Base-by-base conservation (phyloP, 2,329 filamentous ascomycete genomes). In the Boeremia lycopersici region DNA sequence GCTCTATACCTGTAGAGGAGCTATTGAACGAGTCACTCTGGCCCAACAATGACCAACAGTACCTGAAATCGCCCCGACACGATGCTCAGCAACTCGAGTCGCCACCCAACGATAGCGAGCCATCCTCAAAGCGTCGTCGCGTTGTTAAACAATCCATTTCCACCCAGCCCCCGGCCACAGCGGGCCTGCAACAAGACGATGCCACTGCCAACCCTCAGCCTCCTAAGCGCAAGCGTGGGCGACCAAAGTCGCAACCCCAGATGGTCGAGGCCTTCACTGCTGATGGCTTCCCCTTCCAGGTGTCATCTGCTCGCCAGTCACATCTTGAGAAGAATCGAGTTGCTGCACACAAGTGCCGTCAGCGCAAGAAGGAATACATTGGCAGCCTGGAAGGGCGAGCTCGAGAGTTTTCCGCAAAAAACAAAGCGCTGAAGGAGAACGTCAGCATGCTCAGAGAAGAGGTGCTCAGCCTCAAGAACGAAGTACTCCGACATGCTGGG, bases 301-400 rank as follows among this genome's bases (percentile, higher is more conserved):
- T 73, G 5, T 71, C 72, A 6, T 71, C 69, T 3, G 67, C 71
- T 39, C 72, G 72, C 46, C 66, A 73, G 52, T 69, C 68, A 2
- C 72, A 74, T 62, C 79, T 90, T 0, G 86, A 89, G 72, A 84
- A 88, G 56, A 92, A 92, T 70, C 82, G 89, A 9, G 77, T 89
- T 2, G 89, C 89, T 0, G 89, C 89, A 1, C 88, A 86, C 70
- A 91, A 90, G 68, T 91, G 88, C 67, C 84, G 89, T 3, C 83
- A 88, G 65, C 90, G 89, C 76, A 85, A 86, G 73, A 86, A 86
- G 71, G 81, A 82, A 56, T 82, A 83, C 63, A 82, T 80, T 31
- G 75, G 79, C 50, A 66, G 76, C 33, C 77, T 85, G 12, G 82
- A 85, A 59, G 72, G 72, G 29, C 74, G 74, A 42, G 74, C 75